Conservation (phyloP, 306 rosid species). For the Cyamopsis tetragonoloba region DNA sequence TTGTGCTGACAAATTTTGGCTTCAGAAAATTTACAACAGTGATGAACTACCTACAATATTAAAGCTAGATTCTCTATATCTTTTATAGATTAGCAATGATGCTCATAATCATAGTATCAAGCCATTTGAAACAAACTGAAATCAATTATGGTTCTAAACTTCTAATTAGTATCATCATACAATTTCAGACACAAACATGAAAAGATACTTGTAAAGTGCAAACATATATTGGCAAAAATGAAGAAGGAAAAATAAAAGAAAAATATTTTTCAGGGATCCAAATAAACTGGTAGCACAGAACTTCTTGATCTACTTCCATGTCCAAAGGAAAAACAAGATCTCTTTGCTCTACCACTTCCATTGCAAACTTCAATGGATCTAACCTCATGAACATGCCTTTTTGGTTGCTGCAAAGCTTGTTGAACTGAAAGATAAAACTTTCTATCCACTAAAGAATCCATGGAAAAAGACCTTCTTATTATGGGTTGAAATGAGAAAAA, state of each 20-base stretch:
- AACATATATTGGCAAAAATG: neutral
- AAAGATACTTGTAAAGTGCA: neutral
- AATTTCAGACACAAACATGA: conserved; percentile 10
- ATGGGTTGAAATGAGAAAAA: conserved; percentile 55
- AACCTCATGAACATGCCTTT: conserved; percentile 22
- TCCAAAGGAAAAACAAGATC: conserved; percentile 67
- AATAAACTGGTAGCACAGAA: conserved; percentile 40
- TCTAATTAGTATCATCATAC: conserved; percentile 27
- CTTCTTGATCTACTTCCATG: conserved; percentile 50
- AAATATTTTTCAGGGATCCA: conserved; percentile 40
- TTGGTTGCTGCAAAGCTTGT: conserved; percentile 41
- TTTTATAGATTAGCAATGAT: conserved; percentile 31
- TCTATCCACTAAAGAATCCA: conserved; percentile 60
- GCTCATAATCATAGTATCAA: conserved; percentile 16
- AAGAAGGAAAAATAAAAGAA: neutral
- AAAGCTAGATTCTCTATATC: neutral
- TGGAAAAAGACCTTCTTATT: conserved; percentile 65
- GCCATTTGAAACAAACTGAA: conserved; percentile 4
- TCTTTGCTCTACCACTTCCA: conserved; percentile 38
- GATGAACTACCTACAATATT: no score
- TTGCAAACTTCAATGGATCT: conserved; percentile 44
- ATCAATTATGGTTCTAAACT: neutral
- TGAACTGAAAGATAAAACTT: conserved; percentile 42
- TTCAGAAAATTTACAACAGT: no score
- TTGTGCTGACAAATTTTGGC: neutral